Base-by-base conservation (phyloP, 306 rosid species). In the Dicorynia guianensis region DNA sequence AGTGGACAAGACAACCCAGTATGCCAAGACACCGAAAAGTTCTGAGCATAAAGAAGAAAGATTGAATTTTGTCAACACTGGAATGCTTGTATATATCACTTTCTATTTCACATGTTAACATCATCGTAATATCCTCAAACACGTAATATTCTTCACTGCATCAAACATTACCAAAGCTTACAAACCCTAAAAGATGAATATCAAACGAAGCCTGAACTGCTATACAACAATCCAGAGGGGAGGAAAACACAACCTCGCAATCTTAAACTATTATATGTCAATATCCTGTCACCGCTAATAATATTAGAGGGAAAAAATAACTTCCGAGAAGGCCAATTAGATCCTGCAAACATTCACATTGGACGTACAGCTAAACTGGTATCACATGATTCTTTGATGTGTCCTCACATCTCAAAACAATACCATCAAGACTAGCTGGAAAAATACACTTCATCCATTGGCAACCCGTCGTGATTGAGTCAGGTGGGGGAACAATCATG, bases 401-500 rank as follows among this genome's bases (percentile, higher is more conserved):
- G 77, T 91, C 97, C 70, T 93, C 97, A 34, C 97, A 89, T 77
- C 97, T 86, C 80, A 93, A 82, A 55, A 93, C 90, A 74, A 93
- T 58, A 58, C 98, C 98, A 42, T 93, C 98, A 33, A 93, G 86
- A 83, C 87, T 91, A 38, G 96, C 91, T 3, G 98, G 96, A 66
- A 93, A 91, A 49, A 89, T 87, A 48, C 97, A 91, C 47, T 85
- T 90, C 63, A 69, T 67, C 97, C 96, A 93, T 44, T 93, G 94
- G 83, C 97, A 93, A 30, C 97, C 98, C 0, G 93, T 91, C 4
- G 97, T 78, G 17, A 89, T 76, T 7, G 97, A 91, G 67, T 93
- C 98, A 0, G 98, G 86, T 6, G 98, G 97, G 25, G 97, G 98
- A 74, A 93, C 91, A 4, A 93, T 91, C 98, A 91, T 91, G 15